Base-by-base conservation (phyloP, 2,329 filamentous ascomycete genomes). In the Xylariaceae sp. region DNA sequence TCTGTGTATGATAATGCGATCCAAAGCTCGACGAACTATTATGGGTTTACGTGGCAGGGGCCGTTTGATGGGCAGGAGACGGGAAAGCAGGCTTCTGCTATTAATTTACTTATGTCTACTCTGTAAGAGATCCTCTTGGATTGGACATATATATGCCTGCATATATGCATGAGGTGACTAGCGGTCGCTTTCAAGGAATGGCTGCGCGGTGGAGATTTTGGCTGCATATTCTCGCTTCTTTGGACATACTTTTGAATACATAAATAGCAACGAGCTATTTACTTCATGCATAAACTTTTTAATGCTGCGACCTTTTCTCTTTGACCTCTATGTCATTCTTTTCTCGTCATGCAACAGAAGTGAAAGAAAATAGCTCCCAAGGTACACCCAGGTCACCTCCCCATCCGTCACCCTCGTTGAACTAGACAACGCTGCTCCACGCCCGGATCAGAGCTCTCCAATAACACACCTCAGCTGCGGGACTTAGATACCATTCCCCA, bases 61-160 rank as follows among this genome's bases (percentile, higher is more conserved):
- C 75, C 77, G 0, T 72, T 72, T 22, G 55, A 61, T 14, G 55
- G 50, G 1, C 60, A 64, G 19, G 69, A 71, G 3, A 72, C 77
- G 5, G 71, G 73, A 11, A 74, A 72, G 14, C 79, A 82, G 45
- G 72, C 68, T 44, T 74, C 71, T 1, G 78, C 73, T 0, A 65
- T 82, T 55, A 75, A 81, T 59, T 71, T 73, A 17, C 60, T 83
- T 40, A 66, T 82, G 40, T 77, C 75, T 25, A 75, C 75, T 25
- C n/a, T n/a, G n/a, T n/a, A n/a, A n/a, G n/a, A n/a, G n/a, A n/a
- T n/a, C n/a, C n/a, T n/a, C n/a, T n/a, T n/a, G n/a, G n/a, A n/a
- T n/a, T n/a, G n/a, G n/a, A n/a, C n/a, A n/a, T n/a, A n/a, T n/a
- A n/a, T n/a, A n/a, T n/a, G n/a, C n/a, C n/a, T n/a, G n/a, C n/a